These are phyloP conservation scores for Trypanosomatidae sp. DNA, from an alignment of 208 protist genomes.

Conservation along the genomic window DNA sequence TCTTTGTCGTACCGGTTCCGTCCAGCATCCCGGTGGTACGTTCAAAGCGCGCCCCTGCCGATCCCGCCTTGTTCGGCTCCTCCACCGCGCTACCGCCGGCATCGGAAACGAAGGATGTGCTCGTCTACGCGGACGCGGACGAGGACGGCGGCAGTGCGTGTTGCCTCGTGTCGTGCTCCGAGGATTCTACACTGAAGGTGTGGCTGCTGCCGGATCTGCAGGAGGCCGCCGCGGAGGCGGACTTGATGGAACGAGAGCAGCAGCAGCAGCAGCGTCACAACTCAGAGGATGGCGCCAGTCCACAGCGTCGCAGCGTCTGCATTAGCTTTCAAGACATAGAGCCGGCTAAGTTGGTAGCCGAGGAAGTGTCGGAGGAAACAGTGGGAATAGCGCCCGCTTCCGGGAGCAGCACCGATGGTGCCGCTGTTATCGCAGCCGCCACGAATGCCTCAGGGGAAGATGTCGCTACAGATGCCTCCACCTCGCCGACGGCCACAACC, in stretches of 20 bases:
- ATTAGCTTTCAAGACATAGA: conserved; percentile 54
- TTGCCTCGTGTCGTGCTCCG: conserved; percentile 55
- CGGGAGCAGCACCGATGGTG: conserved; percentile 2
- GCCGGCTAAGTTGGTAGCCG: not conserved
- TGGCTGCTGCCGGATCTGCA: conserved; percentile 70
- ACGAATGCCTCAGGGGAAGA: conserved; percentile 4
- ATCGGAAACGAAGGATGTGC: conserved; percentile 34
- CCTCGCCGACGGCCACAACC: not conserved
- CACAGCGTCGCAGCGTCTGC: conserved; percentile 23
- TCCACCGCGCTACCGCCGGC: not conserved
- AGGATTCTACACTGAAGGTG: conserved; percentile 61
- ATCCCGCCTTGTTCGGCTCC: not conserved
- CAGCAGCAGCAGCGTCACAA: conserved; percentile 33
- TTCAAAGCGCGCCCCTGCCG: conserved; percentile 6
- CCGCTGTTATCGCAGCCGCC: not conserved
- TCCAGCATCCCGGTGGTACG: conserved; percentile 19
- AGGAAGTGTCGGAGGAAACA: conserved; percentile 23
- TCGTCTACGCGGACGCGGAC: conserved; percentile 31
- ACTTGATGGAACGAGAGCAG: conserved; percentile 29
- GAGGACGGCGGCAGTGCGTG: conserved; percentile 21
- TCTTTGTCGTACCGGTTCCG: conserved; percentile 32
- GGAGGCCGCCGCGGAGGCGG: conserved; percentile 38
- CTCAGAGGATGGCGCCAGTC: conserved; percentile 2
- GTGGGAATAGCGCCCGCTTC: not conserved
- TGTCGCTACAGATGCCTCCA: not conserved